Percentiles rank a stretch among this genome's conserved stretches.
Conservation (phyloP, 768 basidiomycete genomes). For the Piloderma croceum region DNA sequence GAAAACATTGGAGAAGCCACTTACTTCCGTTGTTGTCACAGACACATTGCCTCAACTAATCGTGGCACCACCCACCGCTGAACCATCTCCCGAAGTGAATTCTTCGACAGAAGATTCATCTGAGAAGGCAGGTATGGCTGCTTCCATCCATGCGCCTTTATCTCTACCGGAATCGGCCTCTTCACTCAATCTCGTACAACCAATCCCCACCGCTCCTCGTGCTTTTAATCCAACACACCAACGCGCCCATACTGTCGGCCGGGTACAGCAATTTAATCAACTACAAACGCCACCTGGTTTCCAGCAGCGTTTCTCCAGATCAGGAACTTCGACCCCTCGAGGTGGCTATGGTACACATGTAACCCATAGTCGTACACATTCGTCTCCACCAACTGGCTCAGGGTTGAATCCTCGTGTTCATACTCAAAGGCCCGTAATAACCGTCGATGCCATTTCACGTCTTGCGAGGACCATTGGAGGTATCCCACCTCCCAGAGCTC, state of each 20-base stretch:
- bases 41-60: background rate
- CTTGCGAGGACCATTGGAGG: constrained; percentile 58
- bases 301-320: constrained; percentile 33
- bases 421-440: constrained; percentile 60
- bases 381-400: constrained; percentile 48
- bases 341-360: constrained; percentile 29
- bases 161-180: constrained; percentile 35
- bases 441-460: constrained; percentile 63
- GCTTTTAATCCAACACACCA: constrained; percentile 38
- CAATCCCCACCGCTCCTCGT: constrained; percentile 20
- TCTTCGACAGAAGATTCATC: constrained; percentile 1
- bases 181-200: constrained; percentile 31
- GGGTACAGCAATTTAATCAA: constrained; percentile 29
- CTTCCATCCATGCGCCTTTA: constrained; percentile 55
- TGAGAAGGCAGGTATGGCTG: constrained; percentile 25
- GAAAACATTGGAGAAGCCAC: too few species aligned
- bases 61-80: background rate
- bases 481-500: too few species aligned
- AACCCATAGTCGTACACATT: constrained; percentile 58
- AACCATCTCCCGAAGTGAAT: background rate
- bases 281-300: constrained; percentile 21
- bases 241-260: constrained; percentile 54
- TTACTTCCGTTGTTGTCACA: too few species aligned
- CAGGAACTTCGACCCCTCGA: constrained; percentile 41
- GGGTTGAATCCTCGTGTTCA: constrained; percentile 37